Percentiles rank a stretch among this genome's conserved stretches.
Conservation (phyloP, 352 stramenopile species). For the Phytophthora tubulina region DNA sequence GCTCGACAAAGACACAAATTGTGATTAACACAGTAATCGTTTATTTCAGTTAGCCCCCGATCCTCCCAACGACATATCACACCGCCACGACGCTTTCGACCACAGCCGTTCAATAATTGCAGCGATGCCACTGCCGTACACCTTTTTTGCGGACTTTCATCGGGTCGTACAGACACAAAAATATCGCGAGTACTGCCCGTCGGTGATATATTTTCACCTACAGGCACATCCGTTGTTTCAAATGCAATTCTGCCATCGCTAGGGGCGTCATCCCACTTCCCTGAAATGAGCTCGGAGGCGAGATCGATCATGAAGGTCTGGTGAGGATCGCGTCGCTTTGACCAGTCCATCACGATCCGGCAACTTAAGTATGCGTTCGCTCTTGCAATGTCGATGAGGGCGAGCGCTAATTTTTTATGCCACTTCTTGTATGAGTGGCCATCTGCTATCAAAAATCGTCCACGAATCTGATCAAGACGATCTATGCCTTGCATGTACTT, state of each 20-base stretch:
- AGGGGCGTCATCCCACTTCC: too few relatives aligned
- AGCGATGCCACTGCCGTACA: conserved; percentile 9
- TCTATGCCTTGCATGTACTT: neutral
- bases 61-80: conserved; percentile 37
- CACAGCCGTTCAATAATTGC: conserved; percentile 3
- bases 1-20: conserved; percentile 28
- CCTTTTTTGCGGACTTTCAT: conserved; percentile 3
- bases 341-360: neutral
- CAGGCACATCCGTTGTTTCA: too few relatives aligned
- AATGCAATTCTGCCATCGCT: too few relatives aligned
- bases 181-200: too few relatives aligned
- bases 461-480: neutral
- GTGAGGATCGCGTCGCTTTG: neutral
- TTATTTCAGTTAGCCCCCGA: conserved; percentile 26
- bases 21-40: conserved; percentile 35
- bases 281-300: too few relatives aligned
- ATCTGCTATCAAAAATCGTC: neutral
- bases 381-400: neutral
- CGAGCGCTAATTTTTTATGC: neutral
- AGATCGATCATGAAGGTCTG: too few relatives aligned
- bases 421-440: neutral
- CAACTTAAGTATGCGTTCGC: neutral
- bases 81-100: conserved; percentile 20
- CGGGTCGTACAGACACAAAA: neutral
- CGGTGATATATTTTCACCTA: too few relatives aligned